Evolutionary conservation across 306 rosid genomes (phyloP).

Genomic region (Erythrophleum fordii): DNA sequence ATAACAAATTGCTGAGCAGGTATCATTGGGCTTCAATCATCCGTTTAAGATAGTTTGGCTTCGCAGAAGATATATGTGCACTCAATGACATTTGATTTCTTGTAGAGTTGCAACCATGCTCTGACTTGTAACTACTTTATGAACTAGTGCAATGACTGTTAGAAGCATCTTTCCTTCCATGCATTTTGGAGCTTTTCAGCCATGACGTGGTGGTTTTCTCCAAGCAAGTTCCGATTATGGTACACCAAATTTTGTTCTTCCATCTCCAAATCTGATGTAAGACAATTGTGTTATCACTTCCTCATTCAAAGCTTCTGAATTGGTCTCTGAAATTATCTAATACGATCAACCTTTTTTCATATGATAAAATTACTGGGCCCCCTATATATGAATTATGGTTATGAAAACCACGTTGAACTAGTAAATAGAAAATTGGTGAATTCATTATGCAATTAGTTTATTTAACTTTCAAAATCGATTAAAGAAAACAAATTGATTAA

Average conservation of each 20-base stretch:
- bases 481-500: too few species aligned
- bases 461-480: too few species aligned
- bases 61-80: conserved; percentile 11
- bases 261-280: not conserved
- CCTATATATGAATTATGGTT: not conserved
- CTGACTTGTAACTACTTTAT: conserved; percentile 18
- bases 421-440: too few species aligned
- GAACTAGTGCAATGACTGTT: conserved; percentile 1
- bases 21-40: conserved; percentile 79
- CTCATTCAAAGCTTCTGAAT: not conserved
- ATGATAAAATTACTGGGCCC: not conserved
- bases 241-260: not conserved
- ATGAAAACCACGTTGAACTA: too few species aligned
- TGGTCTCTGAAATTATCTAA: not conserved
- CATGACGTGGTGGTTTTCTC: not conserved
- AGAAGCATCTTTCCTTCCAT: not conserved
- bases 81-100: conserved; percentile 18
- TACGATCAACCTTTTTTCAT: too few species aligned
- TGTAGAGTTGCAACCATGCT: conserved; percentile 9
- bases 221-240: not conserved
- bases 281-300: not conserved
- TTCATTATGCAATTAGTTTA: too few species aligned
- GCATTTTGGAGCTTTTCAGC: not conserved
- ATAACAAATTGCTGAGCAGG: conserved; percentile 54
- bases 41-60: conserved; percentile 49